phyloP scores from a whole-genome alignment of 257 asterid genomes.

The Ligustrum vulgare region DNA sequence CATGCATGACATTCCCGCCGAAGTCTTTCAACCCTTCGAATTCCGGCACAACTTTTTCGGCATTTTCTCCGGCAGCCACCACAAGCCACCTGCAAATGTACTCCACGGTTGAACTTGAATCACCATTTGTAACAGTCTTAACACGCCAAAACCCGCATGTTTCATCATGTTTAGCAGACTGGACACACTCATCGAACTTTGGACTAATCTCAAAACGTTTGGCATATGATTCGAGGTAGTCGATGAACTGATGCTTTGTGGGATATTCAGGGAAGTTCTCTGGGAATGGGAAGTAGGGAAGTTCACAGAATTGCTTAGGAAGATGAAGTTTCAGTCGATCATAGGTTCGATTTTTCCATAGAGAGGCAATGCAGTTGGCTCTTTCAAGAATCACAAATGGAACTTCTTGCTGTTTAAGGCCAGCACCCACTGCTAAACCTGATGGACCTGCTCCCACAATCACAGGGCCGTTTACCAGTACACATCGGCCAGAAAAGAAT shows the following conservation, averaged over 20 bases:
- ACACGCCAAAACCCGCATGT: constrained; percentile 83
- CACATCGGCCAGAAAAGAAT: constrained; percentile 64
- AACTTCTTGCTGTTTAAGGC: constrained; percentile 71
- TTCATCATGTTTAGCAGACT: constrained; percentile 62
- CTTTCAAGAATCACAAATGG: constrained; percentile 82
- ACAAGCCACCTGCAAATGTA: constrained; percentile 87
- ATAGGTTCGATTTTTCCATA: constrained; percentile 81
- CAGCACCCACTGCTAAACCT: constrained; percentile 83
- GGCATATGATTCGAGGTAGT: constrained; percentile 69
- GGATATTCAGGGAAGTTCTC: constrained; percentile 72
- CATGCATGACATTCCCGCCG: constrained; percentile 64
- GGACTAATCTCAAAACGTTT: constrained; percentile 55
- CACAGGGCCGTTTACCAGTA: constrained; percentile 87
- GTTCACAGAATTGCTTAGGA: constrained; percentile 78
- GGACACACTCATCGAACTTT: constrained; percentile 63
- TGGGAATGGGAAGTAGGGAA: constrained; percentile 77
- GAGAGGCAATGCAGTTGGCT: constrained; percentile 90
- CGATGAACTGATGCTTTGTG: constrained; percentile 62
- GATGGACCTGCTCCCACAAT: constrained; percentile 94
- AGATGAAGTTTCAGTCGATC: constrained; percentile 90
- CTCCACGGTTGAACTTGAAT: constrained; percentile 34
- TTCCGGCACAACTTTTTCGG: constrained; percentile 75
- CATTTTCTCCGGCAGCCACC: constrained; percentile 91
- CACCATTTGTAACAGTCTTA: constrained; percentile 29
- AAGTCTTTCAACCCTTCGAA: constrained; percentile 61